These are phyloP conservation scores for Boletellus ananas DNA, from an alignment of 768 basidiomycete species.

Conservation along the genomic window DNA sequence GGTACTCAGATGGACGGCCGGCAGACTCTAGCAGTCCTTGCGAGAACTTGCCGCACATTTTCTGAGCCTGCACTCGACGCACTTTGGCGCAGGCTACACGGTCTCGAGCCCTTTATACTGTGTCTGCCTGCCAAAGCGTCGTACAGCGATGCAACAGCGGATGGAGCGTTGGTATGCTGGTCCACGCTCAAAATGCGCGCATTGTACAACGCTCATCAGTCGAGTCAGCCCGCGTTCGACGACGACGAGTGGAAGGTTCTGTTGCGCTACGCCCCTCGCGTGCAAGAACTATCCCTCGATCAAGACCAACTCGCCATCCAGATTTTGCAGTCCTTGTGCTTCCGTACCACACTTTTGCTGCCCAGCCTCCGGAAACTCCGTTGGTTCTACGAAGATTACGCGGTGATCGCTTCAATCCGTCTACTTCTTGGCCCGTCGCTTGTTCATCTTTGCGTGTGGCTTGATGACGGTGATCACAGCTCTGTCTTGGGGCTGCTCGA, in stretches of 20 bases:
- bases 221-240: neutral
- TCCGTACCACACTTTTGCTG: neutral
- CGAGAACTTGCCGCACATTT: neutral
- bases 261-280: neutral
- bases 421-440: neutral
- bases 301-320: too few species aligned
- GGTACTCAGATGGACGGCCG: too few species aligned
- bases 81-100: constrained; percentile 12
- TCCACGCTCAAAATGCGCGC: neutral
- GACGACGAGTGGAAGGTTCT: neutral
- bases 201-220: too few species aligned
- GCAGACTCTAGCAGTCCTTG: neutral
- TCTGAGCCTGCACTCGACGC: constrained; percentile 9
- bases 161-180: neutral
- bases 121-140: constrained; percentile 1
- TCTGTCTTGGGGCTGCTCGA: neutral
- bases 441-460: neutral
- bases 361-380: neutral
- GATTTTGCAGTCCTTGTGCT: neutral
- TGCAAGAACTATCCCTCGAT: neutral
- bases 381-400: neutral
- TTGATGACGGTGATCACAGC: neutral
- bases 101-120: constrained; percentile 3
- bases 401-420: neutral
- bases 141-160: neutral